phyloP scores from a whole-genome alignment of 1,284 basidiomycete genomes.

The Irpex sp. region DNA sequence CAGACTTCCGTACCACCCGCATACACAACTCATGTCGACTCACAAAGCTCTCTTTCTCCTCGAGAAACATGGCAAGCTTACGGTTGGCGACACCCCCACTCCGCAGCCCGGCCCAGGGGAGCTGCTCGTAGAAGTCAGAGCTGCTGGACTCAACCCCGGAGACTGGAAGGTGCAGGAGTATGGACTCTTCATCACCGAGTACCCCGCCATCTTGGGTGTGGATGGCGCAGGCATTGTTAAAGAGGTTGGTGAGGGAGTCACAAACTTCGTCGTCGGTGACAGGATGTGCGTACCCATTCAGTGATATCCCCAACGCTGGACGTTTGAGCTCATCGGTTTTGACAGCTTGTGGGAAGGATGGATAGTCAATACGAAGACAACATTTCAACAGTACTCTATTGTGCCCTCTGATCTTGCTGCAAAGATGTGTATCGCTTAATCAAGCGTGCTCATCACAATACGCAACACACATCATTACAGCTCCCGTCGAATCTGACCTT shows the following conservation, averaged over 20 bases:
- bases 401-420: conserved; percentile 12
- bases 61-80: conserved; percentile 19
- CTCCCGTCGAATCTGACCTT: conserved; percentile 17
- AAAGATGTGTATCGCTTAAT: conserved; percentile 13
- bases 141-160: conserved; percentile 36
- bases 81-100: conserved; percentile 21
- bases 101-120: conserved; percentile 27
- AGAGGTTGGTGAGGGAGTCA: conserved; percentile 36
- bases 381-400: conserved; percentile 24
- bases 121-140: conserved; percentile 37
- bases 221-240: conserved; percentile 42
- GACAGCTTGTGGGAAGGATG: background rate
- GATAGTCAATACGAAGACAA: conserved; percentile 8
- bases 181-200: conserved; percentile 24
- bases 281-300: conserved; percentile 27
- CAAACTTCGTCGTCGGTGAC: conserved; percentile 34
- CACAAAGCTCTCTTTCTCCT: conserved; percentile 25
- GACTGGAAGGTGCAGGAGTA: conserved; percentile 37
- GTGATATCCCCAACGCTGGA: background rate
- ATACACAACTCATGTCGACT: conserved; percentile 2
- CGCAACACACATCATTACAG: background rate
- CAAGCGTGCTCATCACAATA: background rate
- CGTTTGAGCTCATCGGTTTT: background rate
- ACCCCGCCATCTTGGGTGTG: conserved; percentile 42
- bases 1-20: no score